Base-by-base conservation (phyloP, 306 rosid genomes). In the Prunus dulcis region DNA sequence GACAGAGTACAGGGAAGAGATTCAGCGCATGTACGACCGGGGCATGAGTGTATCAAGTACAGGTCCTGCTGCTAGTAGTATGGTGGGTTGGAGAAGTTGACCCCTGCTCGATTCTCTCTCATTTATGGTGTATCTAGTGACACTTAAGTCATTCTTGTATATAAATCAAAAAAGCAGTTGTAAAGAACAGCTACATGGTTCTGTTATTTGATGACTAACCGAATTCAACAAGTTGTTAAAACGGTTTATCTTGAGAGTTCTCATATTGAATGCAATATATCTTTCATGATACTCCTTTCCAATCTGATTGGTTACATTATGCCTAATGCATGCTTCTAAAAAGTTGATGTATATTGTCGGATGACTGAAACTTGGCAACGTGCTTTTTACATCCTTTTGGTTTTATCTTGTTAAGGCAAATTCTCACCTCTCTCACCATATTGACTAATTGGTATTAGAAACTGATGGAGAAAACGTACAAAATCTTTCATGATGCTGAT, bases 1-100 rank as follows among this genome's bases (percentile, higher is more conserved):
- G 70, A 81, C 93, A 0, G 98, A 89, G 81, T 96, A 89, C 81
- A 84, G 99, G 86, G 98, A 92, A 76, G 96, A 96, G 82, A 96
- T 96, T 74, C 97, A 91, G 85, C 92, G 99, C 0, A 92, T 96
- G 99, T 96, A 92, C 17, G 86, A 91, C 34, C 85, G 93, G 0
- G 98, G 98, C 67, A 72, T 79, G 14, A 82, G 91, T 4, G 85
- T 88, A 17, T 82, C 96, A 2, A 67, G 81, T 76, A 53, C 80
- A 2, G 88, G 83, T 41, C 87, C 86, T 72, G 74, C 89, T 30
- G 72, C 91, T 3, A 82, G 77, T 53, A 86, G 84, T 81, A 78
- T 82, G 80, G 93, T 61, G 73, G 97, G 93, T 69, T 71, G 87
- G 81, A 86, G 89, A 69, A 89, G 88, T 71, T 92, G 75, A 87